Percentiles rank a stretch among this genome's conserved stretches.
These are phyloP conservation scores for Penicillium sp. DNA, from an alignment of 2,329 filamentous ascomycete genomes.

Conservation along the genomic window DNA sequence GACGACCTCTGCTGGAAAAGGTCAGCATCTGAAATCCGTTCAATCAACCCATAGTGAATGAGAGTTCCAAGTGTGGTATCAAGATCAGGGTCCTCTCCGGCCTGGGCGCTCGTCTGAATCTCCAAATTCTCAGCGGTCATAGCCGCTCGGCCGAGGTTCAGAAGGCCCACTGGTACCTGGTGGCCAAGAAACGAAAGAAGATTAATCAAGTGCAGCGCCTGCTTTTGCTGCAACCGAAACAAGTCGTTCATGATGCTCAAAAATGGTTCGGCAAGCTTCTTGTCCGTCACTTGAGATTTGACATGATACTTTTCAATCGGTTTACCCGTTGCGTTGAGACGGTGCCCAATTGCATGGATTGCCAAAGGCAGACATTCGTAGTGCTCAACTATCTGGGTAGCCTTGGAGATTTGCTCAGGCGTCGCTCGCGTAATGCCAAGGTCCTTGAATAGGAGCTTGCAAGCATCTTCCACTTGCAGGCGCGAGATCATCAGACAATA, in stretches of 20 bases:
- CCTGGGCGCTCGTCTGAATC: conserved; percentile 36
- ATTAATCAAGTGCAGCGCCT: conserved; percentile 63
- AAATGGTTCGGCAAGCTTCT: conserved; percentile 51
- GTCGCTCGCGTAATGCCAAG: conserved; percentile 58
- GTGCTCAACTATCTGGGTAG: conserved; percentile 60
- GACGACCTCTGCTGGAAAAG: conserved; percentile 12
- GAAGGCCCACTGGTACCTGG: conserved; percentile 64
- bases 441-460: conserved; percentile 60
- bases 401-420: conserved; percentile 54
- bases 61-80: conserved; percentile 46
- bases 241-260: conserved; percentile 49
- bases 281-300: conserved; percentile 55
- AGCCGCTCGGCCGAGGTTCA: conserved; percentile 51
- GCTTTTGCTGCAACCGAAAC: conserved; percentile 37
- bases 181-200: conserved; percentile 64
- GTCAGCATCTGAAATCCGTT: conserved; percentile 38
- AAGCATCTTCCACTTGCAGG: conserved; percentile 57
- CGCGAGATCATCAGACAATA: conserved; percentile 55
- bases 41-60: conserved; percentile 46
- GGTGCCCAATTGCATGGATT: conserved; percentile 63
- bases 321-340: conserved; percentile 59
- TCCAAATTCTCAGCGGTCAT: conserved; percentile 33
- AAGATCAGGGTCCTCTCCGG: conserved; percentile 38
- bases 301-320: conserved; percentile 59
- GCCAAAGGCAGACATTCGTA: conserved; percentile 66